Evolutionary conservation across 2,329 filamentous ascomycete genomes (phyloP).

Genomic region (Gaeumannomyces tritici): DNA sequence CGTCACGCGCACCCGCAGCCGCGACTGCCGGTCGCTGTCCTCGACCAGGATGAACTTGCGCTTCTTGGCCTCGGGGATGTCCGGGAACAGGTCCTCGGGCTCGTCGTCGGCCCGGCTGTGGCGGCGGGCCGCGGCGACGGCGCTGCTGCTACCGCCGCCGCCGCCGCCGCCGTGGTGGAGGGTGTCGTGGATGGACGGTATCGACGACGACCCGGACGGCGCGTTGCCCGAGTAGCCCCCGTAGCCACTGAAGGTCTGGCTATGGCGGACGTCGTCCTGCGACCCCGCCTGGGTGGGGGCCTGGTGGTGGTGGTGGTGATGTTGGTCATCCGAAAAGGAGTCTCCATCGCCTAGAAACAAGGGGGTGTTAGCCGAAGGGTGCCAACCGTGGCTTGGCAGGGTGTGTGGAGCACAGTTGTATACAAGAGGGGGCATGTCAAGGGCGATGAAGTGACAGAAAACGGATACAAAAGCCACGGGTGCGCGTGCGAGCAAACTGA

Average conservation of each 20-base stretch:
- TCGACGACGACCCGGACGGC: conserved; percentile 43
- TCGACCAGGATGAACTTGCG: conserved; percentile 96
- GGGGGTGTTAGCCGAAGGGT: conserved; percentile 13
- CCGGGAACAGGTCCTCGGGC: conserved; percentile 69
- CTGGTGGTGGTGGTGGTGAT: conserved; percentile 56
- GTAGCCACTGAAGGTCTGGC: conserved; percentile 66
- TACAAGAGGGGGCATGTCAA: not conserved
- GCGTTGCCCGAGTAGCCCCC: conserved; percentile 51
- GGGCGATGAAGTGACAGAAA: not conserved
- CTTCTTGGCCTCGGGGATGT: conserved; percentile 81
- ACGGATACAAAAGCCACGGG: not conserved
- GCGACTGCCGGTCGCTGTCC: conserved; percentile 69
- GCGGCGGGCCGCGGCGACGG: conserved; percentile 24
- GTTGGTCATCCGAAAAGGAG: conserved; percentile 42
- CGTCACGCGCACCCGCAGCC: conserved; percentile 82
- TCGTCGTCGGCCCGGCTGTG: conserved; percentile 40
- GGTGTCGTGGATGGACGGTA: conserved; percentile 55
- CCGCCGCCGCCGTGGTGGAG: conserved; percentile 26
- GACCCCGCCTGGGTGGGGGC: conserved; percentile 25
- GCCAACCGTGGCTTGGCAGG: not conserved
- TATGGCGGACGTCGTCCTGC: conserved; percentile 56
- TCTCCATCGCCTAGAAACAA: conserved; percentile 45
- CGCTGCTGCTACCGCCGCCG: conserved; percentile 19
- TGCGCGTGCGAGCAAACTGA: conserved; percentile 13
- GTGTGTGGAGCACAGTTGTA: not conserved